Base-by-base conservation (phyloP, 2,329 filamentous ascomycete genomes). In the Nothopassalora personata region DNA sequence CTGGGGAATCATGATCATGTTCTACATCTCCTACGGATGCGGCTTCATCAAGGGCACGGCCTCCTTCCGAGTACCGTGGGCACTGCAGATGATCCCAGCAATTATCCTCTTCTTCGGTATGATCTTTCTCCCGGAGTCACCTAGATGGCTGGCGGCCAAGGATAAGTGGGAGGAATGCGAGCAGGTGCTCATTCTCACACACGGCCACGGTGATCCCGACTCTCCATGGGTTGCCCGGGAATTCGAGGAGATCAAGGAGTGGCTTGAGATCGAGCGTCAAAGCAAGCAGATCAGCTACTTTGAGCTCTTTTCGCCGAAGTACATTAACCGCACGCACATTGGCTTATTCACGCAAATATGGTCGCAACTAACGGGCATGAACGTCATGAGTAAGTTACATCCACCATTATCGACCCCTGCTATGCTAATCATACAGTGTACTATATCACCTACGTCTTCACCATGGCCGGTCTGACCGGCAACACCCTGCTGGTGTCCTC, bases 331-430 rank as follows among this genome's bases (percentile, higher is more conserved):
- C 31, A 88, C 86, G 11, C 77, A 86, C 64, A 86, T 88, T 62
- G 87, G 86, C 64, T 69, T 90, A 54, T 89, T 87, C 70, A 86
- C 80, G 1, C 87, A 90, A 74, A 85, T 90, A 65, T 88, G 87
- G 87, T 84, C 81, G 11, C 87, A 90, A 70, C 73, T 90, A 52
- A 89, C 86, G 0, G 87, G 87, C 28, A 89, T 89, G 86, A 90
- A 89, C 68, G 86, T 84, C 30, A 87, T 84, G 87, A 86, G 23
- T 23, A 23, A 23, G 23, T 23, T 23, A 23, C 23, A 23, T 23
- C 23, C 23, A 23, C 23, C 23, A 23, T 23, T 23, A 23, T 23
- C 23, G 2, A 23, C 23, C 23, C 23, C 23, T 23, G 23, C 23
- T 23, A 23, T 23, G 23, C 23, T 23, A 23, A 23, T 23, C 23